Evolutionary conservation across 441 rosid genomes (phyloP), one percentile per base, ranked within the genome.

Genomic region (Gossypium laxum): DNA sequence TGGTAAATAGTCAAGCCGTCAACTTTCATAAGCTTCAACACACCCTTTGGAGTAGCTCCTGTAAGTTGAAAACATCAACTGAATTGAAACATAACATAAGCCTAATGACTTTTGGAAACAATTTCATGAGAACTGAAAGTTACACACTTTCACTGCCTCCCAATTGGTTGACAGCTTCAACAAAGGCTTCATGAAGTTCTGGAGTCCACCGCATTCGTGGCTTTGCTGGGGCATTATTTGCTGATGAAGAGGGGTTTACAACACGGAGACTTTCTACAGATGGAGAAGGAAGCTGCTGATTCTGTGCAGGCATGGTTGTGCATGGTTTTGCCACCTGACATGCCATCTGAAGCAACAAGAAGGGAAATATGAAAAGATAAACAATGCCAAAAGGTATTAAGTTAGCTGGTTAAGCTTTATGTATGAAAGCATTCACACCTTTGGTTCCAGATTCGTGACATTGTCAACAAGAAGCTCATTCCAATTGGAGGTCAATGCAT

Each of bases 201-300:
- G 97, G 96, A 0, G 97, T 89, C 98, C 98, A 92, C 8, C 97
- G 93, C 97, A 92, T 91, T 51, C 97, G 97, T 70, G 92, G 83
- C 83, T 93, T 93, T 62, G 87, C 78, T 1, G 86, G 70, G 74
- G 83, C 88, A 74, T 70, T 86, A 76, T 84, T 85, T 72, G 82
- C 79, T 7, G 75, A 72, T 12, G 62, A 51, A 18, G 75, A 15
- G 1, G 38, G 24, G 70, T 81, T 82, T 45, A 85, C 86, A 32
- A 38, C 75, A 6, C 41, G 17, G 5, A 24, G 17, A 63, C 34
- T 52, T 32, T 72, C 75, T 19, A 19, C 18, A n/a, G 75, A 63
- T 7, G 54, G 52, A 52, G 75, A 71, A 38, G 22, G 52, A 62
- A 63, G 55, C 17, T 21, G 75, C 7, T 21, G 75, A 63, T 21